Base-by-base conservation (phyloP, 768 basidiomycete species). In the Mycena belliarum region DNA sequence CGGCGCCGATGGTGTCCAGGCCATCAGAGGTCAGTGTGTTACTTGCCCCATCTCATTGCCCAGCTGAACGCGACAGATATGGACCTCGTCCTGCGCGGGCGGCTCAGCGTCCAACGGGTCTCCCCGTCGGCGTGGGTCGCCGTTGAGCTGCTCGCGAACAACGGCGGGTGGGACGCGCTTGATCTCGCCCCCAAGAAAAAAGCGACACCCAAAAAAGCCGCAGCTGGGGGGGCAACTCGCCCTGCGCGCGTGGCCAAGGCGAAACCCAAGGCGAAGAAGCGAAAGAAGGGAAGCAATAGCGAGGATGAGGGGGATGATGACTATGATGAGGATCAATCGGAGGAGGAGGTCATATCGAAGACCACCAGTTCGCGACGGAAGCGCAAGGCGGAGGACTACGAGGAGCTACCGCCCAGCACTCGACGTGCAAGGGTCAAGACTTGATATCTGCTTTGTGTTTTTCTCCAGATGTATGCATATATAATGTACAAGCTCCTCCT, bases 31-130 rank as follows among this genome's bases (percentile, higher is more conserved):
- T 88, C 29, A 12, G 7, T 32, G 7, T 32, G 12, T 32, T 32
- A 6, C 6, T 6, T 24, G 33, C 33, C 11, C 33, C 33, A 15
- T 46, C n/a, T 42, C 23, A 29, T 54, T 24, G 7, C 44, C 14
- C 38, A 41, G 59, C 50, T 68, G 42, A 49, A 8, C 6, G 14
- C 16, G 47, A 1, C 32, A 88, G 89, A 67, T 10, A 95, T 95
- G 92, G 81, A 87, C 48, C 75, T 98, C 21, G 80, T 96, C 15
- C 88, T 79, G 14, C 81, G 89, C 18, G 93, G 94, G 4, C 76
- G 95, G 51, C 78, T 97, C 41, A 95, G 93, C 67, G 93, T 98
- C 1, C 95, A 98, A 71, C 81, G 85, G 6, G 93, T 94, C 0
- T 75, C 79, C 23, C 75, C 81, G 56, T 75, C 70, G 10, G 86